Base-by-base conservation (phyloP, 805 yeast species). In the Myxozyma neglecta region DNA sequence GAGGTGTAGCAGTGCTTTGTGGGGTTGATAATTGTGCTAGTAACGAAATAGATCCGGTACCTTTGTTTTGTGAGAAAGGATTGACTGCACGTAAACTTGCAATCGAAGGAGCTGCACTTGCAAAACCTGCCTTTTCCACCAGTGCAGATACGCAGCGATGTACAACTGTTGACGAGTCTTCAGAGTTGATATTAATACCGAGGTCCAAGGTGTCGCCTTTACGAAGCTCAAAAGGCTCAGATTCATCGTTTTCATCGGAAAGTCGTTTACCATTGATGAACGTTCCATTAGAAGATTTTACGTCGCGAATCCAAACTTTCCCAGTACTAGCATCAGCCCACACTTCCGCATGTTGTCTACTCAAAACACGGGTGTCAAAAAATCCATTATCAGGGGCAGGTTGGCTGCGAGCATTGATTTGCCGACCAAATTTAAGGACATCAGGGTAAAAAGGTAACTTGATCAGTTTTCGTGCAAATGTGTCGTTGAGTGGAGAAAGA, bases 241-340 rank as follows among this genome's bases (percentile, higher is more conserved):
- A 70, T 48, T 84, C 87, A 10, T 77, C 75, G 60, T 80, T 80
- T 44, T 85, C 89, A 14, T 81, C 76, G 45, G 83, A 82, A 10
- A 94, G 80, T 64, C 91, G 85, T 46, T 76, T 79, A 39, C 86
- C 89, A 73, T 94, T 94, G 53, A 94, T 83, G 73, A 88, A 96
- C 0, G 99, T 93, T 9, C 99, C 99, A 74, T 94, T 94, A 29
- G 97, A 88, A 1, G 96, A 88, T 60, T 91, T 90, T 70, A 91
- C 81, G 76, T 94, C 99, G 67, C 86, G 84, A 32, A 94, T 81
- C 80, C 81, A 90, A 20, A 96, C 80, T 61, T 81, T 81, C 5
- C 92, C 91, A 4, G 77, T 75, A 32, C 73, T 73, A 16, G 83
- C 79, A 68, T 89, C 94, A 42, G 91, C 83, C 77, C 83, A 89